phyloP scores from a whole-genome alignment of 2,329 filamentous ascomycete genomes.

The Sporothrix dimorphospora region DNA sequence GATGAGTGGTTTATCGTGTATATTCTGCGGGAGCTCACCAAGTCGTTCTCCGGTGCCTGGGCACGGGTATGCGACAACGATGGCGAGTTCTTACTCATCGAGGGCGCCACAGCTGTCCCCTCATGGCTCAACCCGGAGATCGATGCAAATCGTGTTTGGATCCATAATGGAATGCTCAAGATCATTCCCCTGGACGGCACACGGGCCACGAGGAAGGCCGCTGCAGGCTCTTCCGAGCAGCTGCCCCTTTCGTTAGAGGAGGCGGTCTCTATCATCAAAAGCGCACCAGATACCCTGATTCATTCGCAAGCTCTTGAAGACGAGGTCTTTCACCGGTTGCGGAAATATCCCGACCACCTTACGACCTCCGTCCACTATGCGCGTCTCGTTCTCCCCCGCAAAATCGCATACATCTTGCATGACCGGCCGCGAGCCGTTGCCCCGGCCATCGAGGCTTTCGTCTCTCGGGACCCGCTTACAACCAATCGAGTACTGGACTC shows the following conservation, averaged over 20 bases:
- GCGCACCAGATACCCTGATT: conserved; percentile 61
- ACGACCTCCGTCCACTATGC: conserved; percentile 75
- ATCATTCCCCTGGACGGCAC: conserved; percentile 24
- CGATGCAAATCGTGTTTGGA: conserved; percentile 86
- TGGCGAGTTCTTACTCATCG: conserved; percentile 92
- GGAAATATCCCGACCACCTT: conserved; percentile 81
- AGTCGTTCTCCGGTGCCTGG: conserved; percentile 74
- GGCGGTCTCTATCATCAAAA: conserved; percentile 64
- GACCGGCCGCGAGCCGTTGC: conserved; percentile 75
- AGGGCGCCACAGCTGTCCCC: conserved; percentile 86
- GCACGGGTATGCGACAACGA: conserved; percentile 82
- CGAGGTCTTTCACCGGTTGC: conserved; percentile 87
- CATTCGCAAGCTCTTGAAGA: conserved; percentile 76
- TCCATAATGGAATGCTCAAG: conserved; percentile 63
- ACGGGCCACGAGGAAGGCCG: too few relatives aligned
- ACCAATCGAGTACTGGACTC: conserved; percentile 64
- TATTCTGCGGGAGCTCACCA: conserved; percentile 79
- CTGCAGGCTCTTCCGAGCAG: conserved; percentile 37
- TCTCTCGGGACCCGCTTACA: conserved; percentile 80
- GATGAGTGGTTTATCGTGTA: conserved; percentile 98
- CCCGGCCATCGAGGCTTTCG: conserved; percentile 87
- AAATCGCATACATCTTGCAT: conserved; percentile 78
- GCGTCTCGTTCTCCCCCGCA: conserved; percentile 74
- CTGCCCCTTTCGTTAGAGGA: conserved; percentile 62
- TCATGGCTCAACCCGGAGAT: conserved; percentile 91